Evolutionary conservation across 1,284 basidiomycete genomes (phyloP).

Genomic region (Chiua sp.): DNA sequence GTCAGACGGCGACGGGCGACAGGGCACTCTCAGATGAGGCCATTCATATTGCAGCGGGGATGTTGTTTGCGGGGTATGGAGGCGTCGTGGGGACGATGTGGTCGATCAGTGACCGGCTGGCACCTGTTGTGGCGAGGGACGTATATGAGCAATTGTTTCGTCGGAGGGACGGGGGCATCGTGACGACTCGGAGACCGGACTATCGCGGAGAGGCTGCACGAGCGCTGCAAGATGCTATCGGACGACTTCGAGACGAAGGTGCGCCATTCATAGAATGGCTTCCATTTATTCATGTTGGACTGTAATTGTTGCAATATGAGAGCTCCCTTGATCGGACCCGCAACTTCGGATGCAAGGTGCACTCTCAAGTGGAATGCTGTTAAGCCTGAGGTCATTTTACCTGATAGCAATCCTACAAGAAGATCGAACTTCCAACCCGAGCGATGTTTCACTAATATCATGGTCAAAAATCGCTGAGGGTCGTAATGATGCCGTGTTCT

Average conservation of each 20-base stretch:
- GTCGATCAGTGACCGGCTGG: slow-evolving; percentile 17
- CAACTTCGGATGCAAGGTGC: too few species aligned
- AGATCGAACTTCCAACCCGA: too few species aligned
- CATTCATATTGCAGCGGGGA: slow-evolving; percentile 13
- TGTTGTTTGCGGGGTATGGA: slow-evolving; percentile 14
- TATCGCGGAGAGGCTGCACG: slow-evolving; percentile 1
- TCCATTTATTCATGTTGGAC: slow-evolving; percentile 16
- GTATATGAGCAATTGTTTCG: slow-evolving; percentile 11
- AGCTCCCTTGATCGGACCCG: not conserved
- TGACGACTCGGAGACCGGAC: not conserved
- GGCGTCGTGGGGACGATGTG: slow-evolving; percentile 19
- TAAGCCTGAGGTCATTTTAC: too few species aligned
- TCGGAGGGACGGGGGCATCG: not conserved
- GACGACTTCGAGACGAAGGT: not conserved
- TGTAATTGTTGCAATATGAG: not conserved
- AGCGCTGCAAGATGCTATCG: slow-evolving; percentile 13
- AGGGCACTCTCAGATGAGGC: slow-evolving; percentile 11
- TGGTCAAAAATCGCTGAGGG: too few species aligned
- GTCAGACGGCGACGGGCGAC: slow-evolving; percentile 19
- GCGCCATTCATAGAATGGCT: slow-evolving; percentile 14
- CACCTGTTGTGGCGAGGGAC: slow-evolving; percentile 11
- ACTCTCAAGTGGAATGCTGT: too few species aligned
- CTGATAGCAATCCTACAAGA: too few species aligned
- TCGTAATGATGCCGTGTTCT: too few species aligned
- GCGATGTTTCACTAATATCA: too few species aligned